Conservation (phyloP, 306 rosid genomes). For the Ormosia emarginata region DNA sequence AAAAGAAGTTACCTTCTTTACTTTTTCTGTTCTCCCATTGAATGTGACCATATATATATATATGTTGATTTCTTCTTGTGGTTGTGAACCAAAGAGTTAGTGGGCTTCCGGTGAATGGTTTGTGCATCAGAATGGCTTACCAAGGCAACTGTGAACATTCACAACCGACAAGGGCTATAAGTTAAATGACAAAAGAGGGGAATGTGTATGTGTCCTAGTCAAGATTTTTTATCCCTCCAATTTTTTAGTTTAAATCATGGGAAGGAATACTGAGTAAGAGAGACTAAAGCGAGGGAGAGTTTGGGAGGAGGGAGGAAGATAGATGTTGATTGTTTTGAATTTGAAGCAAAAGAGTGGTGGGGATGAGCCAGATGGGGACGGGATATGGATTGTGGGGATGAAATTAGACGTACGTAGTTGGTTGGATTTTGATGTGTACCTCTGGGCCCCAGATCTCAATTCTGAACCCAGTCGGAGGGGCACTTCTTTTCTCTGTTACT, state of each 20-base stretch:
- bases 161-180: not conserved
- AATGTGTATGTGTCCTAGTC: not conserved
- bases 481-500: not conserved
- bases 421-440: slow-evolving; percentile 24
- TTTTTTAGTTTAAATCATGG: not conserved
- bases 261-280: not conserved
- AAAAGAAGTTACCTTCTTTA: not conserved
- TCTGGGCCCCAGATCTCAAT: not conserved
- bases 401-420: not conserved
- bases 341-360: not conserved
- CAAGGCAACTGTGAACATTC: not conserved
- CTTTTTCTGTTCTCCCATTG: not conserved
- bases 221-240: not conserved
- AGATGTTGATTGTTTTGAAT: not conserved
- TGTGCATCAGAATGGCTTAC: not conserved
- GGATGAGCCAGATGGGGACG: not conserved
- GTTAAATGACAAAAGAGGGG: not conserved
- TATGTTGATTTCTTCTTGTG: not conserved
- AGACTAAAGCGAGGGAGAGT: not conserved
- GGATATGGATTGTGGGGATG: slow-evolving; percentile 4
- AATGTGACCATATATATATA: no score
- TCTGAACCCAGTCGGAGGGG: not conserved
- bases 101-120: not conserved
- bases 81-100: not conserved
- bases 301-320: not conserved